These are phyloP conservation scores for Colletotrichum limetticola DNA, from an alignment of 2,329 filamentous ascomycete genomes.

Conservation along the genomic window DNA sequence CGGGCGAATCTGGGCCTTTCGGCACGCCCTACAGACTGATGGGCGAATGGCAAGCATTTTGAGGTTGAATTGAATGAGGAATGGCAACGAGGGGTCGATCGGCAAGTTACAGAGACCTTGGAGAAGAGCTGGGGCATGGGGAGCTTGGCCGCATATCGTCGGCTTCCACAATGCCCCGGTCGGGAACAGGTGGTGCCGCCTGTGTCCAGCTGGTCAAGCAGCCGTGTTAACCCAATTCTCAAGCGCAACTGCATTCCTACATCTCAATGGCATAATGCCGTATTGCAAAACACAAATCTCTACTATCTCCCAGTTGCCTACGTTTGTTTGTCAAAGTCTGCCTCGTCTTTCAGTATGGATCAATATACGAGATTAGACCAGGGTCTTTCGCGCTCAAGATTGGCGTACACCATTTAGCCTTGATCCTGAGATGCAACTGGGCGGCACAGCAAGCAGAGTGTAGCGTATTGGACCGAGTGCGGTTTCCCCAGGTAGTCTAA, in stretches of 20 bases:
- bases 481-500: background rate
- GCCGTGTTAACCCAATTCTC: background rate
- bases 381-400: background rate
- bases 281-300: background rate
- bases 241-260: too few relatives aligned
- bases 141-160: slow-evolving; percentile 35
- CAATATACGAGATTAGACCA: background rate
- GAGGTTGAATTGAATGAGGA: background rate
- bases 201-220: background rate
- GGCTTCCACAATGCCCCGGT: slow-evolving; percentile 27
- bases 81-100: slow-evolving; percentile 12
- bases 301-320: too few relatives aligned
- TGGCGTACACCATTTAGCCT: background rate
- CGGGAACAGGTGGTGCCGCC: background rate
- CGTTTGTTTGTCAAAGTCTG: background rate
- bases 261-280: background rate
- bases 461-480: background rate
- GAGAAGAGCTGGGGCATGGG: slow-evolving; percentile 9
- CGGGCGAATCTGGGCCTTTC: slow-evolving; percentile 44
- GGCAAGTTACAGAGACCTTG: slow-evolving; percentile 10
- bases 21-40: slow-evolving; percentile 51
- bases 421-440: background rate
- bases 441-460: background rate
- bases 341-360: background rate
- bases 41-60: slow-evolving; percentile 50